These are phyloP conservation scores for Cyamopsis tetragonoloba DNA, from an alignment of 306 rosid genomes.

Conservation along the genomic window DNA sequence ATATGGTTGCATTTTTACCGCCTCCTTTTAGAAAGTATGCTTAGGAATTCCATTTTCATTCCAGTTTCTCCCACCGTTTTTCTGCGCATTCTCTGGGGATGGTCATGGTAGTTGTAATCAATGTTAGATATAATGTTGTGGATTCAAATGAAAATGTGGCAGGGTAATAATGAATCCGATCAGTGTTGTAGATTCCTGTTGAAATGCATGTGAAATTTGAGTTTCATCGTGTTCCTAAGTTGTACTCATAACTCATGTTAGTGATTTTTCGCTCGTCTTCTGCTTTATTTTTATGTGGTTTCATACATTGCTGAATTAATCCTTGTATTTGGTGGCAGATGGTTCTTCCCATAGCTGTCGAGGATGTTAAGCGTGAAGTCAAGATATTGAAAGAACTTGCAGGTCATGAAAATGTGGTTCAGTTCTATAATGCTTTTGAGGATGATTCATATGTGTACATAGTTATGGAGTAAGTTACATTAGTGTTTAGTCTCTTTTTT, in stretches of 20 bases:
- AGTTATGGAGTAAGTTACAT: slow-evolving; percentile 90
- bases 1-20: neutral
- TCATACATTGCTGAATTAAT: neutral
- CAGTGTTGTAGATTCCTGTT: neutral
- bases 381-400: slow-evolving; percentile 80
- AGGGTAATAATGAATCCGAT: neutral
- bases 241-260: neutral
- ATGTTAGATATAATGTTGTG: neutral
- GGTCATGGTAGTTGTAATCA: neutral
- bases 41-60: neutral
- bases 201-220: slow-evolving; percentile 1
- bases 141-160: slow-evolving; percentile 2
- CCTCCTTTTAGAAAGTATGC: neutral
- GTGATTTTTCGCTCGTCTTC: neutral
- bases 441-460: slow-evolving; percentile 90
- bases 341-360: slow-evolving; percentile 96
- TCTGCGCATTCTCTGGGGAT: neutral
- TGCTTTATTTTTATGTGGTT: slow-evolving; percentile 11
- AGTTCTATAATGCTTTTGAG: slow-evolving; percentile 78
- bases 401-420: slow-evolving; percentile 98
- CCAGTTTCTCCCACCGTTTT: neutral
- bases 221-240: slow-evolving; percentile 1
- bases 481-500: neutral
- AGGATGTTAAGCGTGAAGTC: slow-evolving; percentile 97
- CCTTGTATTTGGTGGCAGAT: slow-evolving; percentile 63